These are phyloP conservation scores for Penicillium sp. DNA, from an alignment of 2,329 filamentous ascomycete genomes.

Conservation along the genomic window DNA sequence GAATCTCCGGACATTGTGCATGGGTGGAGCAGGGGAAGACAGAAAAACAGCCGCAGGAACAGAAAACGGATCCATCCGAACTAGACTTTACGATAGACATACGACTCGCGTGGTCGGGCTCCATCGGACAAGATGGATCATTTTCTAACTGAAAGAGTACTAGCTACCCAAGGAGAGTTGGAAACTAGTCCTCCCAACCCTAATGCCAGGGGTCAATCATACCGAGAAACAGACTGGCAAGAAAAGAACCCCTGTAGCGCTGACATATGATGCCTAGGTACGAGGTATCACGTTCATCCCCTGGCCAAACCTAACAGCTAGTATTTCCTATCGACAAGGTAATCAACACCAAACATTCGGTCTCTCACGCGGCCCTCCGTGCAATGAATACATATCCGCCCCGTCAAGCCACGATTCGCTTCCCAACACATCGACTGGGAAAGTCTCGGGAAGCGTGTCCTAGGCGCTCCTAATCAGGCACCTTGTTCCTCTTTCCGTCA, in stretches of 20 bases:
- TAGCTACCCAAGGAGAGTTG: slow-evolving; percentile 3
- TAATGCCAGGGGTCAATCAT: slow-evolving; percentile 5
- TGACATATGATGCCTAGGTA: slow-evolving; percentile 24
- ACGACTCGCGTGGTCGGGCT: slow-evolving; percentile 23
- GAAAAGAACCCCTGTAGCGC: neutral
- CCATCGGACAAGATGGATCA: slow-evolving; percentile 17
- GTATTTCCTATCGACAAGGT: neutral
- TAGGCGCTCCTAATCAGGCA: slow-evolving; percentile 7
- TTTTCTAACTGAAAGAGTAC: slow-evolving; percentile 10
- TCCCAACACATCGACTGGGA: neutral
- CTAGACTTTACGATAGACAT: slow-evolving; percentile 13
- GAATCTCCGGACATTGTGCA: slow-evolving; percentile 31
- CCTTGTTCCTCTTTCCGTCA: slow-evolving; percentile 2
- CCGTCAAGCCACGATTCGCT: neutral
- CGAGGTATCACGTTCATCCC: slow-evolving; percentile 1
- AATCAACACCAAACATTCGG: slow-evolving; percentile 19
- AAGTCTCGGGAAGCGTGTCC: slow-evolving; percentile 16
- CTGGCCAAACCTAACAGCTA: slow-evolving; percentile 8
- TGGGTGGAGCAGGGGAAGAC: slow-evolving; percentile 22
- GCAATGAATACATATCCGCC: slow-evolving; percentile 4
- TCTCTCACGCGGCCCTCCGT: slow-evolving; percentile 13
- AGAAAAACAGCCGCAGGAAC: slow-evolving; percentile 30
- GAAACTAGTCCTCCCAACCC: slow-evolving; percentile 8
- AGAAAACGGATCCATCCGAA: slow-evolving; percentile 32
- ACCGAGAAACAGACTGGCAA: neutral